Evolutionary conservation across 495 filamentous ascomycete species (phyloP).

Genomic region (Neurospora pannonica): DNA sequence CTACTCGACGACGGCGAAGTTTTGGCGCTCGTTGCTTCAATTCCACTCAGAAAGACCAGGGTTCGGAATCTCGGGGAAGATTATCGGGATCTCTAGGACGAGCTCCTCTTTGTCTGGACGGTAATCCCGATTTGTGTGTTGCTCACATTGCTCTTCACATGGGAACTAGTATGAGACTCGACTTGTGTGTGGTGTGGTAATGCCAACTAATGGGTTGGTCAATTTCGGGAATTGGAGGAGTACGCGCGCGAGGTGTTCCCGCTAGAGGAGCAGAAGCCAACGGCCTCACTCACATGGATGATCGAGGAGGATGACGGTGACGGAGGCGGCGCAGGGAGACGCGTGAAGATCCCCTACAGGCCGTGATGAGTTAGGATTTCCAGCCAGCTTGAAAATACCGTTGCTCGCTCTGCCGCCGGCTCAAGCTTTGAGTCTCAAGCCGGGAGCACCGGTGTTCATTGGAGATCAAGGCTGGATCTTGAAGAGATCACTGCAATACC

Average conservation of each 20-base stretch:
- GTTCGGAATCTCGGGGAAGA: background rate
- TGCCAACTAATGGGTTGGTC: background rate
- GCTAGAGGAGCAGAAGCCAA: background rate
- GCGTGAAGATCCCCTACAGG: background rate
- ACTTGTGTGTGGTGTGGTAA: background rate
- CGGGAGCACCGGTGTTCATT: background rate
- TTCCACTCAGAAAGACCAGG: background rate
- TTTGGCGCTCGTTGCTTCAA: background rate
- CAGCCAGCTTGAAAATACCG: background rate
- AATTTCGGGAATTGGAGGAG: background rate
- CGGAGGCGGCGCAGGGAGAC: background rate
- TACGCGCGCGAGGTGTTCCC: background rate
- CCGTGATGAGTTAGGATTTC: background rate
- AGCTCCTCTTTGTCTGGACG: background rate
- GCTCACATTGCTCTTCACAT: background rate
- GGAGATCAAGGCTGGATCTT: background rate
- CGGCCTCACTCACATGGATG: background rate
- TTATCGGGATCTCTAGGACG: background rate
- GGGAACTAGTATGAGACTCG: background rate
- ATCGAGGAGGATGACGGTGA: background rate
- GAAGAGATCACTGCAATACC: background rate
- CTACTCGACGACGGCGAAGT: background rate
- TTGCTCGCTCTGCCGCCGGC: background rate
- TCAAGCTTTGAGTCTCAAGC: background rate
- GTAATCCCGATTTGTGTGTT: background rate